These are phyloP conservation scores for Penicillium sp. DNA, from an alignment of 2,329 filamentous ascomycete genomes.

Conservation along the genomic window DNA sequence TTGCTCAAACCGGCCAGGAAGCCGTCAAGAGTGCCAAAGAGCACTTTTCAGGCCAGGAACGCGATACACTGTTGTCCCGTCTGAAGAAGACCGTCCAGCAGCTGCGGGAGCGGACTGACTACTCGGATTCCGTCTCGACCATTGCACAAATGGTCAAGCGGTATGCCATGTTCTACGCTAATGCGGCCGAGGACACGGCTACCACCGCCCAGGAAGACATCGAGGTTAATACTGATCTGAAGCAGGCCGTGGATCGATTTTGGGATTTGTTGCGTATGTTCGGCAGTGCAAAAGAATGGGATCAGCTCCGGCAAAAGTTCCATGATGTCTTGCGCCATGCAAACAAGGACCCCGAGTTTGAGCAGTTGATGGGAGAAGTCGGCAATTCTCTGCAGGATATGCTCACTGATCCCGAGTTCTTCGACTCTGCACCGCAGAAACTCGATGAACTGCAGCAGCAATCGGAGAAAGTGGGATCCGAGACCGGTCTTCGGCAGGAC, in stretches of 20 bases:
- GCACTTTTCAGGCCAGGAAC: slow-evolving; percentile 68
- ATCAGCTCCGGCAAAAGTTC: slow-evolving; percentile 65
- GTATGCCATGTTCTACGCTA: slow-evolving; percentile 73
- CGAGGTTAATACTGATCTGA: slow-evolving; percentile 67
- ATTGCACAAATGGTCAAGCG: slow-evolving; percentile 69
- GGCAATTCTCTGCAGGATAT: slow-evolving; percentile 73
- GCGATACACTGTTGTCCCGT: slow-evolving; percentile 66
- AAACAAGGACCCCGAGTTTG: slow-evolving; percentile 74
- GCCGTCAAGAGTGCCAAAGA: slow-evolving; percentile 67
- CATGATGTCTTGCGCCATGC: slow-evolving; percentile 68
- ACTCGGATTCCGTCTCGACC: slow-evolving; percentile 78
- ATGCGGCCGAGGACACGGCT: slow-evolving; percentile 63
- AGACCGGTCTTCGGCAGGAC: slow-evolving; percentile 66
- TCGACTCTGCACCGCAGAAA: slow-evolving; percentile 67
- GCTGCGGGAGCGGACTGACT: slow-evolving; percentile 71
- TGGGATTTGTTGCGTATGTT: slow-evolving; percentile 78
- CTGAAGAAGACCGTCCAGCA: slow-evolving; percentile 71
- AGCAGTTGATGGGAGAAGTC: slow-evolving; percentile 68
- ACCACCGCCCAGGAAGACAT: slow-evolving; percentile 66
- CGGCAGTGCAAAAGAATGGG: slow-evolving; percentile 69
- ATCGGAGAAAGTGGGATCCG: slow-evolving; percentile 55
- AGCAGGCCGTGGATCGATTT: slow-evolving; percentile 71
- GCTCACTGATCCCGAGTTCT: slow-evolving; percentile 79
- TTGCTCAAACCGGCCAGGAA: slow-evolving; percentile 46
- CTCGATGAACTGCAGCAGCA: slow-evolving; percentile 57